Percentiles rank a stretch among this genome's conserved stretches.
These are phyloP conservation scores for Limtongozyma cylindracea DNA, from an alignment of 805 yeast genomes.

Conservation along the genomic window DNA sequence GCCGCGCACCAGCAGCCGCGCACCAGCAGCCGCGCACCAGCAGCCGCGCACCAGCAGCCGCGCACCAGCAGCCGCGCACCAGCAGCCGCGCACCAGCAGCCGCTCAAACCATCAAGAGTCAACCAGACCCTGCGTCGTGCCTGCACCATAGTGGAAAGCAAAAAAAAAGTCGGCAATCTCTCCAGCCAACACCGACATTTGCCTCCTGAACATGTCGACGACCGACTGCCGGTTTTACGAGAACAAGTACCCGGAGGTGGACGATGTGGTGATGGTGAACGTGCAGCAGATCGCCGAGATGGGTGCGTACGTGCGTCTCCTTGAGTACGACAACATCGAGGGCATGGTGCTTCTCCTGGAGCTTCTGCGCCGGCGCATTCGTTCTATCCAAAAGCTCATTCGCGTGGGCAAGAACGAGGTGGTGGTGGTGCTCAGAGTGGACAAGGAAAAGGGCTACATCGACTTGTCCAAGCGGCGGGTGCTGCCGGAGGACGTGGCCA, in stretches of 20 bases:
- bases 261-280: slow-evolving; percentile 96
- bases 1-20: no score
- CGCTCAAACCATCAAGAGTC: no score
- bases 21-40: no score
- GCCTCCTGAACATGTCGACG: slow-evolving; percentile 47
- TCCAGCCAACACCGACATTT: no score
- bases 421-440: slow-evolving; percentile 93
- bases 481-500: slow-evolving; percentile 87
- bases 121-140: no score
- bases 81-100: no score
- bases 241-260: slow-evolving; percentile 96
- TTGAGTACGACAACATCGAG: slow-evolving; percentile 94
- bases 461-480: slow-evolving; percentile 96
- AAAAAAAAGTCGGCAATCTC: no score
- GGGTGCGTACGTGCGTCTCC: slow-evolving; percentile 94
- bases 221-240: slow-evolving; percentile 92
- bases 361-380: slow-evolving; percentile 93
- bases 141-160: no score
- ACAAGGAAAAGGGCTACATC: slow-evolving; percentile 94
- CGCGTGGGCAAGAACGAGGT: slow-evolving; percentile 98
- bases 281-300: slow-evolving; percentile 96
- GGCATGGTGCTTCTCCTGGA: slow-evolving; percentile 95
- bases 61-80: no score
- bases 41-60: no score
- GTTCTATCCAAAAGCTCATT: slow-evolving; percentile 91